Evolutionary conservation across 352 stramenopile genomes (phyloP), one percentile per base, ranked within the genome.

Genomic region (Pythium aristosporum): DNA sequence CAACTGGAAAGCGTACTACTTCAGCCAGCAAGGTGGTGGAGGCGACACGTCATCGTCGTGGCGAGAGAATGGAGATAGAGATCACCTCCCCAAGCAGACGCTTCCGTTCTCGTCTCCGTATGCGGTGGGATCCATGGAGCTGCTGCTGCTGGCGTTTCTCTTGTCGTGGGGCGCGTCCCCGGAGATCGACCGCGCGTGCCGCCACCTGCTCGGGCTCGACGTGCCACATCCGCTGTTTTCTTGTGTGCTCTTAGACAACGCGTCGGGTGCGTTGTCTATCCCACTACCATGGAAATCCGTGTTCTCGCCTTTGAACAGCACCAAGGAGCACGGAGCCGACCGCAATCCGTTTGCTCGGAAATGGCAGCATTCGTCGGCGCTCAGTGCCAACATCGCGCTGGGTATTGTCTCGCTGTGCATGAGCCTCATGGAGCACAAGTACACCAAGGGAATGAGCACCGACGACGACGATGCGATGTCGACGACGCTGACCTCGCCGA

Each of bases 401-500:
- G 80, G 80, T 3, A 79, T 93, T 32, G 75, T 94, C 0, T 88
- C 87, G 2, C 59, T 93, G 3, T 92, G 82, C 39, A 92, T 92
- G 80, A 92, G 81, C 39, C 69, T 88, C 25, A 95, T 95, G 87
- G 87, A 92, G 46, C 79, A 88, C 61, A 86, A 85, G 49, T 82
- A 88, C 58, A 75, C 78, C 11, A 79, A 70, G 60, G 23, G 34
- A 10, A 39, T 13, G 34, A 39, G 34, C 34, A 39, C 30, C 32
- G 50, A 58, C 30, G 62, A 65, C 48, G 63, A 46, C 23, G 61
- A 58, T 0, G 37, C 59, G 1, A 25, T 39, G 46, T 47, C 55
- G 1, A 50, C 55, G 0, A 43, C 51, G 0, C 69, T 61, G 2
- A 65, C 73, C 0, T 85, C 76, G 15, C 76, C 76, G 9, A 77